Evolutionary conservation across 2,329 filamentous ascomycete genomes (phyloP).

Genomic region (Neonectria coccinea): DNA sequence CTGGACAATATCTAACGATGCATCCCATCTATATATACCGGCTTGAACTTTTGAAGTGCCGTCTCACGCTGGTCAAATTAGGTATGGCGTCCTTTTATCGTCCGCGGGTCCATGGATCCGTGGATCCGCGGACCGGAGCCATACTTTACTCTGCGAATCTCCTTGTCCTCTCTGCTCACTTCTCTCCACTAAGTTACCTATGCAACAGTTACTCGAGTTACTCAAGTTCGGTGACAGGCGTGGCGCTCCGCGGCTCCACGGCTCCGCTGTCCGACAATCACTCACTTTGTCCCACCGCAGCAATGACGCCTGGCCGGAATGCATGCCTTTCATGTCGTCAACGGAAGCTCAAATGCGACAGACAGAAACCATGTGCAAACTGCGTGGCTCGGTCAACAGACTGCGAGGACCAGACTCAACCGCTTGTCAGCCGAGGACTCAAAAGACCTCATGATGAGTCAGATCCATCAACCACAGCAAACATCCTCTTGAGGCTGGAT

Average conservation of each 20-base stretch:
- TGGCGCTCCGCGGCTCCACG: not conserved
- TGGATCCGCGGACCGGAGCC: not conserved
- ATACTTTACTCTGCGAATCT: not conserved
- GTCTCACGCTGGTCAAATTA: not conserved
- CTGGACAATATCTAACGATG: not conserved
- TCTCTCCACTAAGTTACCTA: not conserved
- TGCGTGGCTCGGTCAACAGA: not conserved
- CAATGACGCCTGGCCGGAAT: not conserved
- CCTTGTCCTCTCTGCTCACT: not conserved
- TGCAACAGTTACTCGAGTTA: not conserved
- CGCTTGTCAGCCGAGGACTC: not conserved
- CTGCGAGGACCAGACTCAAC: not conserved
- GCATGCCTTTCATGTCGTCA: constrained; percentile 5
- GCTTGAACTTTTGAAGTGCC: not conserved
- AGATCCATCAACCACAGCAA: not conserved
- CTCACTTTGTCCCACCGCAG: not conserved
- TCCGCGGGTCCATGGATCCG: constrained; percentile 3
- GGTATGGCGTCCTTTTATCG: too few relatives aligned
- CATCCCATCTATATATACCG: not conserved
- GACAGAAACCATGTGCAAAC: not conserved
- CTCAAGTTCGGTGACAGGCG: not conserved
- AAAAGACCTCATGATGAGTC: not conserved
- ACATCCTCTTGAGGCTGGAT: not conserved
- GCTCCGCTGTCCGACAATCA: not conserved
- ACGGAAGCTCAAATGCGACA: not conserved